Evolutionary conservation across 2,329 filamentous ascomycete species (phyloP).

Genomic region (Alternaria solani): DNA sequence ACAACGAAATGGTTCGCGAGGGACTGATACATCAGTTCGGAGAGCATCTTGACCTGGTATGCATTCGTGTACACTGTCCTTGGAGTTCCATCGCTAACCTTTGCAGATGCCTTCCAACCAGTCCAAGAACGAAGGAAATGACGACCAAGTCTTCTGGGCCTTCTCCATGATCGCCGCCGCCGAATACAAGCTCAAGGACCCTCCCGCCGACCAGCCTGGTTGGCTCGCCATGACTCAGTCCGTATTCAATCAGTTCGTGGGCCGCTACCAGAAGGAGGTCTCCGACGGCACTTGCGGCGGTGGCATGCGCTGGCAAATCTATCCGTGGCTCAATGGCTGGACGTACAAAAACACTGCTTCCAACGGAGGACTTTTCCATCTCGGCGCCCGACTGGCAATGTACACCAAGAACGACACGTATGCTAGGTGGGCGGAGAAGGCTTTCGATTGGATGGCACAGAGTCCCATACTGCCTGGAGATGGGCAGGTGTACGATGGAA

Average conservation of each 20-base stretch:
- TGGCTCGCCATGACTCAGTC: constrained; percentile 56
- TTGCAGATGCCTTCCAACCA: constrained; percentile 45
- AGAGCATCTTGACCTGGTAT: constrained; percentile 38
- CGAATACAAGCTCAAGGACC: constrained; percentile 58
- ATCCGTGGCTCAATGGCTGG: constrained; percentile 45
- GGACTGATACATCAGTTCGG: constrained; percentile 46
- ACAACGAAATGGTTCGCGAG: constrained; percentile 72
- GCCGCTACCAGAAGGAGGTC: constrained; percentile 42
- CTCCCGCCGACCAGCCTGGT: constrained; percentile 49
- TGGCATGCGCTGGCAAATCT: constrained; percentile 51
- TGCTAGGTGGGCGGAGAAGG: constrained; percentile 46
- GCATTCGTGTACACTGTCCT: background rate
- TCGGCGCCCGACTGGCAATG: constrained; percentile 48
- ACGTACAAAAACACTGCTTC: constrained; percentile 52
- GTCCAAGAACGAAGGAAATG: constrained; percentile 59
- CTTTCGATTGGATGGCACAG: constrained; percentile 47
- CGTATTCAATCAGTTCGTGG: constrained; percentile 50
- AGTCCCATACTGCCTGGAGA: constrained; percentile 37
- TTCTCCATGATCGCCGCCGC: constrained; percentile 65
- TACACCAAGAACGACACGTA: constrained; percentile 51
- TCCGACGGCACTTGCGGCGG: constrained; percentile 40
- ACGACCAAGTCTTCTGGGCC: constrained; percentile 67
- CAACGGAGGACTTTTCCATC: constrained; percentile 51
- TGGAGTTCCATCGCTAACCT: constrained; percentile 1
- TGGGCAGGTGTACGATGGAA: constrained; percentile 42